These are phyloP conservation scores for Podospora didyma DNA, from an alignment of 495 filamentous ascomycete species.

Conservation along the genomic window DNA sequence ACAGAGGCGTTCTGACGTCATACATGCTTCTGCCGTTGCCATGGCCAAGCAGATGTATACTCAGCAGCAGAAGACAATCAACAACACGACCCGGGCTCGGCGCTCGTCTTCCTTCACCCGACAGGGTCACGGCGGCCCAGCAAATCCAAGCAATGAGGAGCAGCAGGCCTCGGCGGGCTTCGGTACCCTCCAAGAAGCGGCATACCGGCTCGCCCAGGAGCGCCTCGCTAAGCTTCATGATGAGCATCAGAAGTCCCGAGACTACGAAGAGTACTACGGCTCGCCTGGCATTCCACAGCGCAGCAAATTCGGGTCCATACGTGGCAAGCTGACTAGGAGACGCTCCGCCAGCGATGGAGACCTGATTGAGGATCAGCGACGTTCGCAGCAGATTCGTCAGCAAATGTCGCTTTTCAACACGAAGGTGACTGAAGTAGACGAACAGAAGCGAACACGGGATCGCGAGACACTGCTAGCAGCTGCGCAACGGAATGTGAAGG, in stretches of 20 bases:
- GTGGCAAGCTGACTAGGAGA: constrained; percentile 53
- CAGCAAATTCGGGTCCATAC: constrained; percentile 51
- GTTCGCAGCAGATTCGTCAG: constrained; percentile 66
- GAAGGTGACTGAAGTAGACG: constrained; percentile 64
- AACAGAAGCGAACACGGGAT: constrained; percentile 69
- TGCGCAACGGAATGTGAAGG: constrained; percentile 80
- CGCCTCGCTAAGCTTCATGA: constrained; percentile 75
- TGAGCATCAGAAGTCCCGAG: constrained; percentile 53
- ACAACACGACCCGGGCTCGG: constrained; percentile 35
- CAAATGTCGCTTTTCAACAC: constrained; percentile 76
- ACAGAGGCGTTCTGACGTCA: constrained; percentile 59
- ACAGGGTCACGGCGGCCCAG: constrained; percentile 9
- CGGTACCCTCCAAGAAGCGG: constrained; percentile 72
- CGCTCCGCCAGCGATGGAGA: constrained; percentile 69
- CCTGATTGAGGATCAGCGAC: constrained; percentile 57
- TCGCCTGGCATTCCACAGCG: constrained; percentile 29
- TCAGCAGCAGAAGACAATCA: constrained; percentile 54
- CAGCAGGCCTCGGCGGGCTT: constrained; percentile 34
- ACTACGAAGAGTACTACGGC: constrained; percentile 71
- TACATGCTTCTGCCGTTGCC: constrained; percentile 76
- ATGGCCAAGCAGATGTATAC: constrained; percentile 87
- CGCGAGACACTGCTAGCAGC: constrained; percentile 69
- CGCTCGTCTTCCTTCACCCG: constrained; percentile 24
- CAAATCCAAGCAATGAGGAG: constrained; percentile 16
- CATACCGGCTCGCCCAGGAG: constrained; percentile 78